Conservation (phyloP, 1,284 basidiomycete genomes). For the Kalmanozyma brasiliensis region DNA sequence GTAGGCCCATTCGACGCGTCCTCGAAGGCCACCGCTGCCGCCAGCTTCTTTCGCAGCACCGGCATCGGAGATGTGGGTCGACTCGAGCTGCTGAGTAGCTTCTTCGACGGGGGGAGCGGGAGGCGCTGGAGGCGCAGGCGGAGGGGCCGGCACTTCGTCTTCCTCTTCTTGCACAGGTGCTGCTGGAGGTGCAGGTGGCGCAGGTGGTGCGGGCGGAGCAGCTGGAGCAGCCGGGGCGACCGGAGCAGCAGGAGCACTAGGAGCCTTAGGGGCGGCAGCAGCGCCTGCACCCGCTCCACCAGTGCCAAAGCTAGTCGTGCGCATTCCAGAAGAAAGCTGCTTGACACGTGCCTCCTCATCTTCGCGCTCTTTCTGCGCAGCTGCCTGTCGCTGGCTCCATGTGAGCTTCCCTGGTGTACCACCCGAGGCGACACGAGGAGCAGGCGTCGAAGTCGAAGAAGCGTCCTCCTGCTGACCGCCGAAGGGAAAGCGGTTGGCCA, state of each 20-base stretch:
- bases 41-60: not conserved
- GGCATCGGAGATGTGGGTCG: slow-evolving; percentile 22
- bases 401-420: slow-evolving; percentile 60
- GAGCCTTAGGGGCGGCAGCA: slow-evolving; percentile 15
- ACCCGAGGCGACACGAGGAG: slow-evolving; percentile 34
- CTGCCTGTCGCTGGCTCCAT: slow-evolving; percentile 66
- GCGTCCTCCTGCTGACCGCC: slow-evolving; percentile 36
- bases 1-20: slow-evolving; percentile 62
- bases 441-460: slow-evolving; percentile 34
- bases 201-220: slow-evolving; percentile 36
- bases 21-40: slow-evolving; percentile 38
- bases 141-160: slow-evolving; percentile 13
- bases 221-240: slow-evolving; percentile 37
- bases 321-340: slow-evolving; percentile 31
- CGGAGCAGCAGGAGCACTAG: slow-evolving; percentile 31
- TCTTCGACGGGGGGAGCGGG: slow-evolving; percentile 25
- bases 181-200: slow-evolving; percentile 40
- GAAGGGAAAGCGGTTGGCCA: slow-evolving; percentile 63
- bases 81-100: slow-evolving; percentile 34
- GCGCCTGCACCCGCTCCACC: slow-evolving; percentile 12
- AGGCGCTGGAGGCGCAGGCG: slow-evolving; percentile 33
- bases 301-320: slow-evolving; percentile 36
- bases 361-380: slow-evolving; percentile 58
- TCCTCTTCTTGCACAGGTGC: slow-evolving; percentile 11
- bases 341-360: slow-evolving; percentile 51